These are phyloP conservation scores for Eucommia ulmoides DNA, from an alignment of 257 asterid genomes.

Conservation along the genomic window DNA sequence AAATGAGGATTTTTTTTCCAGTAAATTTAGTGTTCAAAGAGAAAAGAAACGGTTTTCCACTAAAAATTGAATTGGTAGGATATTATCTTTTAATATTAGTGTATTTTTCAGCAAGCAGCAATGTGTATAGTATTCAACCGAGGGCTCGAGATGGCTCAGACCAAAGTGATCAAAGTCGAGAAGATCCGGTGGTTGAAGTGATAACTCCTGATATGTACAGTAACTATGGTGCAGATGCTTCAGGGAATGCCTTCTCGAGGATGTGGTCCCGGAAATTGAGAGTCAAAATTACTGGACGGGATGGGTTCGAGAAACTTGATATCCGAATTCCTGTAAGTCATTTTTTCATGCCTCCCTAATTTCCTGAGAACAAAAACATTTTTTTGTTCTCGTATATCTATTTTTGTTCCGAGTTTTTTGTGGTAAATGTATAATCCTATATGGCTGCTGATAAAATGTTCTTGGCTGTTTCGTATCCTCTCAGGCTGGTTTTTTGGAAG, in stretches of 20 bases:
- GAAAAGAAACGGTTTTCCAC: too few relatives aligned
- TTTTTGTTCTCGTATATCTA: background rate
- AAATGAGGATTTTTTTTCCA: too few relatives aligned
- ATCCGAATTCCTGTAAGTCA: slow-evolving; percentile 78
- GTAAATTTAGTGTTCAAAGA: too few relatives aligned
- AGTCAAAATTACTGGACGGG: slow-evolving; percentile 77
- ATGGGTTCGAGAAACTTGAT: slow-evolving; percentile 83
- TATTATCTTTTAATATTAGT: slow-evolving; percentile 30
- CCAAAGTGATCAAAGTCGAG: slow-evolving; percentile 19
- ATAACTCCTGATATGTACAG: slow-evolving; percentile 61
- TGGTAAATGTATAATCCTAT: background rate
- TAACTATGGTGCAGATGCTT: slow-evolving; percentile 27
- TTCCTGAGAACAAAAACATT: background rate
- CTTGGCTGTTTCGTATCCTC: background rate
- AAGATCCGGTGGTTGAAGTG: slow-evolving; percentile 52
- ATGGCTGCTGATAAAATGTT: background rate
- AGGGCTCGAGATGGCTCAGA: slow-evolving; percentile 26
- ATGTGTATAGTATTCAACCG: slow-evolving; percentile 17
- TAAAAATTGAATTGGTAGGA: too few relatives aligned
- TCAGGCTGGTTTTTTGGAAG: slow-evolving; percentile 93
- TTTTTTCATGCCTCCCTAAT: background rate
- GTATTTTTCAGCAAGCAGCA: slow-evolving; percentile 23
- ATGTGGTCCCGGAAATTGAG: slow-evolving; percentile 75
- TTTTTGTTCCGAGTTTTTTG: background rate
- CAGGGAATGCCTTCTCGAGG: slow-evolving; percentile 34